phyloP scores from a whole-genome alignment of 2,329 filamentous ascomycete genomes.

The Microascus cirrosus region DNA sequence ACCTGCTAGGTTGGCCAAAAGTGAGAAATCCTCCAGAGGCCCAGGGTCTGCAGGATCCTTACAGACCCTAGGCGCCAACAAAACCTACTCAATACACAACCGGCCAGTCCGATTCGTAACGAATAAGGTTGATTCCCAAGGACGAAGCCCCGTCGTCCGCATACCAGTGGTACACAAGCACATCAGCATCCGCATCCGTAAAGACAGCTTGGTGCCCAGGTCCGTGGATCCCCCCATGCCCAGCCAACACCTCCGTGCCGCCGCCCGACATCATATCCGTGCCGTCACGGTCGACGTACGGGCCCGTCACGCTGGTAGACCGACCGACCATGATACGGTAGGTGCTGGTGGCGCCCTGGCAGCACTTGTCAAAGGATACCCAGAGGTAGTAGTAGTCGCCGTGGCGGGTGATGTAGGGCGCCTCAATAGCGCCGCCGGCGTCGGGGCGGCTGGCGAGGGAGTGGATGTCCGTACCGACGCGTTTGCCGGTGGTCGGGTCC shows the following conservation, averaged over 20 bases:
- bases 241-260: conserved; percentile 17
- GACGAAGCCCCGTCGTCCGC: conserved; percentile 11
- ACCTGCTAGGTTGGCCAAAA: too few relatives aligned
- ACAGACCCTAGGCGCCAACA: too few relatives aligned
- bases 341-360: conserved; percentile 16
- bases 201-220: conserved; percentile 19
- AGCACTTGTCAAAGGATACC: conserved; percentile 19
- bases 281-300: conserved; percentile 15
- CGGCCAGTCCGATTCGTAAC: conserved; percentile 17
- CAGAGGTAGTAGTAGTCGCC: conserved; percentile 20
- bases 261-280: conserved; percentile 15
- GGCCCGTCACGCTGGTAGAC: conserved; percentile 15
- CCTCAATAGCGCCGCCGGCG: conserved; percentile 14
- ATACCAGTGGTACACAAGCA: conserved; percentile 20
- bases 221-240: conserved; percentile 15
- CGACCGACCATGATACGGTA: conserved; percentile 21
- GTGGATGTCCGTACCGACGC: conserved; percentile 9
- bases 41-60: too few relatives aligned
- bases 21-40: too few relatives aligned
- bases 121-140: conserved; percentile 18
- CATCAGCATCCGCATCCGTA: conserved; percentile 17
- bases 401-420: conserved; percentile 15
- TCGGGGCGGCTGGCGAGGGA: conserved; percentile 14
- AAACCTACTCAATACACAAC: conserved; percentile 14
- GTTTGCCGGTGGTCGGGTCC: conserved; percentile 15